Evolutionary conservation across 1,139 yeast species (phyloP), one percentile per base, ranked within the genome.

Genomic region (Blastobotrys proliferans): DNA sequence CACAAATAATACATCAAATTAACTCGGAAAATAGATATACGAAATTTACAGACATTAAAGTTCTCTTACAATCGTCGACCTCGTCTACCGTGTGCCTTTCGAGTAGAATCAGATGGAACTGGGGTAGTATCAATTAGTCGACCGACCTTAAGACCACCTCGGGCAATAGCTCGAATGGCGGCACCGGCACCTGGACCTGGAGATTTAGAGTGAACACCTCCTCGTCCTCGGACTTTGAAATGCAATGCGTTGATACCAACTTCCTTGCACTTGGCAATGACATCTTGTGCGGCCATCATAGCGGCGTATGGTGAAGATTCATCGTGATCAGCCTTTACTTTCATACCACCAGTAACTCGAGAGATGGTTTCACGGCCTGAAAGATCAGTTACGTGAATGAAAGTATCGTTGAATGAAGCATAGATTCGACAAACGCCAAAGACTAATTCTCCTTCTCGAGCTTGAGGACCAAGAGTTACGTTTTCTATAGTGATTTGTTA

Each of bases 111-210:
- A 62, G 98, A 92, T 73, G 99, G 99, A 68, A 94, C 92, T 74
- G 98, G 98, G 64, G 99, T 94, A 62, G 94, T 98, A 74, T 94
- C 99, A 81, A 94, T 98, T 65, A 94, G 94, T 80, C 99, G 90
- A 69, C 99, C 99, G 63, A 94, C 92, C 83, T 95, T 88, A 77
- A 94, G 82, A 73, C 99, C 99, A 60, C 97, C 88, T 83, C 99
- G 90, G 68, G 99, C 99, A 69, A 94, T 80, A 68, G 99, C 99
- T 81, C 98, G 90, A 71, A 94, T 80, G 74, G 99, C 99, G 58
- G 97, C 85, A 81, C 92, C 98, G 78, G 97, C 98, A 86, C 99
- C 99, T 77, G 99, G 99, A 79, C 99, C 99, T 74, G 98, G 99
- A 73, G 99, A 90, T 87, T 94, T 94, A 76, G 98, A 86, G 73